Base-by-base conservation (phyloP, 2,329 filamentous ascomycete genomes). In the Botrytis pseudocinerea region DNA sequence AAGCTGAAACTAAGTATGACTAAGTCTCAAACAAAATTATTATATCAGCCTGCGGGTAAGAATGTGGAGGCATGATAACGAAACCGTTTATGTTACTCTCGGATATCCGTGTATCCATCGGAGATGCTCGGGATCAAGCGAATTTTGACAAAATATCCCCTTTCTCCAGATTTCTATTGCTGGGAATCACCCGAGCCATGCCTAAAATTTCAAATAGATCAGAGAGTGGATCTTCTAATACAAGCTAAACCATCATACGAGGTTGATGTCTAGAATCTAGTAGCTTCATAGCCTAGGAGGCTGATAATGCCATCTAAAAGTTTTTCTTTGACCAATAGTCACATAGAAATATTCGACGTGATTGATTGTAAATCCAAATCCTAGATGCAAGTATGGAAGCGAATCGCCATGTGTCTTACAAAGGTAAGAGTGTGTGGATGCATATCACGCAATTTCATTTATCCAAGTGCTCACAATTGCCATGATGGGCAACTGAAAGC, bases 121-220 rank as follows among this genome's bases (percentile, higher is more conserved):
- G 65, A 69, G 25, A 57, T 57, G 35, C 48, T 57, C 18, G 32
- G 18, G 38, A 57, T 69, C 35, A 57, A 69, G 65, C 65, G 51
- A 66, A 42, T 57, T 14, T 18, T 66, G 7, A 28, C 48, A 32
- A 32, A 35, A 8, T 22, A 4, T 32, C 65, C 18, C 65, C 35
- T 69, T 69, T 69, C n/a, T 2, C 22, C 22, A 40, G 40, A 38
- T 42, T 10, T 20, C 1, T 14, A 57, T 28, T 2, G 35, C 48
- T 69, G 32, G 48, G 48, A 48, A 7, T 32, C 32, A 22, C 48
- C 4, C 57, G 42, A 16, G 42, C 32, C 38, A 32, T 0, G 16
- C 65, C 10, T 42, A 32, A 22, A 57, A 6, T 57, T 69, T 10
- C 48, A 44, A 32, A 6, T 44, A 12, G 35, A 22, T 12, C 28